phyloP scores from a whole-genome alignment of 148 eudicot species.

The Cornus suecica region DNA sequence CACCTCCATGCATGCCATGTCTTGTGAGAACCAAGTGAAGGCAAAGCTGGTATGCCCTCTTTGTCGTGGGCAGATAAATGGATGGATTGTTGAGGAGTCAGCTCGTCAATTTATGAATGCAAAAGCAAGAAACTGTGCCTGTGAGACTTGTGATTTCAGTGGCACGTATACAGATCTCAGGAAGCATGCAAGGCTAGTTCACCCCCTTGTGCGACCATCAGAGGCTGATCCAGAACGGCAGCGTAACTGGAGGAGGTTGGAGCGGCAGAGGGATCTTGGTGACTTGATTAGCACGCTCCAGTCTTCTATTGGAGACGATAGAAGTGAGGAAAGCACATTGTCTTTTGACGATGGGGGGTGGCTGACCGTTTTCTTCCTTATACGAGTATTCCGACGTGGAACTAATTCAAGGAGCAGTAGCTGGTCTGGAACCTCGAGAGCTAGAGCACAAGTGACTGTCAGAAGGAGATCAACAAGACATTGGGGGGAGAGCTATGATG shows the following conservation, averaged over 20 bases:
- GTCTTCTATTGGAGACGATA: conserved; percentile 60
- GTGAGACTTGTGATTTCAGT: conserved; percentile 74
- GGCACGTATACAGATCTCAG: conserved; percentile 77
- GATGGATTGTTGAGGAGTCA: conserved; percentile 75
- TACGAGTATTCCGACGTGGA: conserved; percentile 47
- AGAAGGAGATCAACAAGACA: conserved; percentile 59
- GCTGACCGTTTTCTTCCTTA: conserved; percentile 61
- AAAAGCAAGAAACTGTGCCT: conserved; percentile 75
- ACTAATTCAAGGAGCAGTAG: conserved; percentile 51
- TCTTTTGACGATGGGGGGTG: conserved; percentile 57
- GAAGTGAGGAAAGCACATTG: conserved; percentile 38
- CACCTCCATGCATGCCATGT: conserved; percentile 25
- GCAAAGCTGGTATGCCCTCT: conserved; percentile 77
- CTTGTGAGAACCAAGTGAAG: conserved; percentile 28
- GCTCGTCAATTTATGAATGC: conserved; percentile 82
- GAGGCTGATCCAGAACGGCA: conserved; percentile 83
- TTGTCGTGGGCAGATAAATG: conserved; percentile 71
- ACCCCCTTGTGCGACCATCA: conserved; percentile 73
- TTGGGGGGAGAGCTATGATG: conserved; percentile 73
- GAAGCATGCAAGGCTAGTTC: conserved; percentile 79
- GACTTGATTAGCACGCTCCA: conserved; percentile 79
- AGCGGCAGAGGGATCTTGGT: conserved; percentile 74
- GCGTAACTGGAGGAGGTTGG: conserved; percentile 76
- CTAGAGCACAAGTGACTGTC: conserved; percentile 42
- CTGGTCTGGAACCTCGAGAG: conserved; percentile 54